Percentiles rank a stretch among this genome's conserved stretches.
phyloP scores from a whole-genome alignment of 169 alveolate species.

The Plasmodium reichenowi region DNA sequence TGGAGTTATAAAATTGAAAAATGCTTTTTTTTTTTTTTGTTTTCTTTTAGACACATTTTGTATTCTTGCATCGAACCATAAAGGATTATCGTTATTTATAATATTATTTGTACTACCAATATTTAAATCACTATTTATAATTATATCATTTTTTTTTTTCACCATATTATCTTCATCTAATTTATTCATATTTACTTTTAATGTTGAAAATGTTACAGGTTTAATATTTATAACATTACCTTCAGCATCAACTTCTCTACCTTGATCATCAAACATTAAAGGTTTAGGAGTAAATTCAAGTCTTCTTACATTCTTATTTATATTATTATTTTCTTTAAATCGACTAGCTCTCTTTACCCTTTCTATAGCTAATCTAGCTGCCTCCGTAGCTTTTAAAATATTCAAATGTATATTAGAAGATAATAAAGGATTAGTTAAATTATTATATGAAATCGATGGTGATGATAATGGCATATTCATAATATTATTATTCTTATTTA shows the following conservation, averaged over 20 bases:
- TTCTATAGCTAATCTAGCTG: conserved; percentile 84
- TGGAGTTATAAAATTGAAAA: conserved; percentile 57
- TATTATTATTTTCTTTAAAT: conserved; percentile 29
- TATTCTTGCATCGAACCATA: conserved; percentile 73
- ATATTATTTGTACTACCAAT: conserved; percentile 19
- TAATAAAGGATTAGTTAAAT: conserved; percentile 7
- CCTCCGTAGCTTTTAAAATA: conserved; percentile 74
- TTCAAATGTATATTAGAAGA: conserved; percentile 34
- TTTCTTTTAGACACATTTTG: conserved; percentile 37
- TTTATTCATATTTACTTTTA: conserved; percentile 84
- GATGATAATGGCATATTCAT: neutral
- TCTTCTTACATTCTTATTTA: conserved; percentile 35
- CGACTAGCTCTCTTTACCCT: conserved; percentile 81
- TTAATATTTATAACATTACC: conserved; percentile 84
- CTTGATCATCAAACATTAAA: conserved; percentile 83
- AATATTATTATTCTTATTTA: neutral
- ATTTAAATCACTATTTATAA: too few relatives aligned
- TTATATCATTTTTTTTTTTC: conserved; percentile 75
- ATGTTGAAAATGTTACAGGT: conserved; percentile 83
- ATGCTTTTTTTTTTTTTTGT: conserved; percentile 44
- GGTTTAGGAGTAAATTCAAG: conserved; percentile 61
- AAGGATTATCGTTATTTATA: conserved; percentile 10
- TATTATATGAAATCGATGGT: neutral
- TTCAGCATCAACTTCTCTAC: conserved; percentile 83
- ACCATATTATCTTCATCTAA: conserved; percentile 76